Conservation (phyloP, 768 basidiomycete genomes). For the Boletus subcaerulescens region DNA sequence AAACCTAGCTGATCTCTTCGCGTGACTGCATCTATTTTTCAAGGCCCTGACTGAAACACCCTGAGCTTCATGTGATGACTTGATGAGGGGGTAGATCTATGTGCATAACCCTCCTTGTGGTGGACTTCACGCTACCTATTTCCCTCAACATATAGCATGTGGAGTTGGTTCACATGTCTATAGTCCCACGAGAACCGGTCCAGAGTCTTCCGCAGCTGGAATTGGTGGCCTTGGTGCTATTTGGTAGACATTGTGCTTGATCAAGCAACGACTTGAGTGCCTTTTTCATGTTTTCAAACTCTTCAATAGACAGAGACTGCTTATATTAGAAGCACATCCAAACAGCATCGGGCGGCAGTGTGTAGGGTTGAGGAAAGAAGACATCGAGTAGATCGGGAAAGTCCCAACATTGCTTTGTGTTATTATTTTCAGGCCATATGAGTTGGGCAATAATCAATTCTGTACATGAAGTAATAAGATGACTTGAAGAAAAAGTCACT, state of each 20-base stretch:
- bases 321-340: background rate
- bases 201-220: background rate
- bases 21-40: background rate
- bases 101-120: background rate
- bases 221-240: background rate
- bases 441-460: conserved; percentile 5
- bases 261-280: background rate
- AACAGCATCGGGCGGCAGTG: background rate
- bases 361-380: background rate
- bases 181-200: background rate
- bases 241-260: conserved; percentile 2
- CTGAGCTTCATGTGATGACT: background rate
- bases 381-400: background rate
- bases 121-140: background rate
- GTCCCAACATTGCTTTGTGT: background rate
- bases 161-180: conserved; percentile 3
- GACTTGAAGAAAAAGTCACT: too few relatives aligned
- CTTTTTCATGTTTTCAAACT: background rate
- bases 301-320: background rate
- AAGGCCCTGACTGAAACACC: background rate
- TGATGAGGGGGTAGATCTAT: conserved; percentile 1
- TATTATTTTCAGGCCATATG: background rate
- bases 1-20: background rate
- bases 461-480: too few relatives aligned
- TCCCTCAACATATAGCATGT: conserved; percentile 1